Base-by-base conservation (phyloP, 768 basidiomycete species). In the Boletus speciosus region DNA sequence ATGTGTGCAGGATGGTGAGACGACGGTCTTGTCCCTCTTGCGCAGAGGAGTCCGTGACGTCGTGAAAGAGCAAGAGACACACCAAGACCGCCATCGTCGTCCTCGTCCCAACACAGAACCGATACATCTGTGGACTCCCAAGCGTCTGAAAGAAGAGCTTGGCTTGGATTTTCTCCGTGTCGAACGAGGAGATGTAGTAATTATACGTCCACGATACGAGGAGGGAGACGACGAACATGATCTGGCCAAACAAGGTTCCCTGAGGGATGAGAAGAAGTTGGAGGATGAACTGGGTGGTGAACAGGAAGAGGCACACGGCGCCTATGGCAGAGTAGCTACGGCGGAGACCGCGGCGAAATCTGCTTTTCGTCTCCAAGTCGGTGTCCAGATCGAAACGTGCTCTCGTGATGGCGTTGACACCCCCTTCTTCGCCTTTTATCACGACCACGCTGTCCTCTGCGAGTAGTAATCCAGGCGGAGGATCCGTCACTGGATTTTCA, bases 261-360 rank as follows among this genome's bases (percentile, higher is more conserved):
- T 70, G 67, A 1, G 71, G 71, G 27, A 71, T 61, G 49, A 72
- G 62, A 39, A 72, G 60, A 35, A 73, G 61, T 53, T 72, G 68
- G 23, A 61, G 52, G 42, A 73, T 55, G 55, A 69, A 66, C 32
- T 74, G 66, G 31, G 53, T 46, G 19, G 62, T 61, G 45, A 70
- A 59, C 10, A 73, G 49, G 46, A 67, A 54, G 15, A 67, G 60
- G 45, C 61, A 68, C 21, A 63, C 36, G 35, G 49, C 34, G 52
- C 61, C 59, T 2, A 57, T 41, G 8, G 47, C 39, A 4, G 50
- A 41, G 35, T 62, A 59, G 31, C 54, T 27, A 9, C 31, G 41
- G 46, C 16, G 38, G 29, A 59, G 31, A 31, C 51, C 16, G 6
- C 36, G 54, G 40, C 11, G 19, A 16, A 57, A 47, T 25, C 23